Evolutionary conservation across 1,284 basidiomycete genomes (phyloP).

Genomic region (Schizophyllum commune): DNA sequence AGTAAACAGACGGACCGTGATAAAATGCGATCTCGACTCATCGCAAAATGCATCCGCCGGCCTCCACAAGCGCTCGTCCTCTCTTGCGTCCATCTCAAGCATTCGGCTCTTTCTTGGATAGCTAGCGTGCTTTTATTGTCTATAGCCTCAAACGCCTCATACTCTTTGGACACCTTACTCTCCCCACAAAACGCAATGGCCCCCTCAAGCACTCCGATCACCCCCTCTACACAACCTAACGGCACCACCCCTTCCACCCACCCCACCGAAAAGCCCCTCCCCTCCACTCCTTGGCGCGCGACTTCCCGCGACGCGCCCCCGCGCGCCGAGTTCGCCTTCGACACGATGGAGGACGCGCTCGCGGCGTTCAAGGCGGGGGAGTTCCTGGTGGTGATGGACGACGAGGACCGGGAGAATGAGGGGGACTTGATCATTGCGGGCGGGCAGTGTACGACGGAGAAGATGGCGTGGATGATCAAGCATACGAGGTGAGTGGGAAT

Average conservation of each 20-base stretch:
- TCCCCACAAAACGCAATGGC: too few species aligned
- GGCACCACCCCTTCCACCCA: too few species aligned
- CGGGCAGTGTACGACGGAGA: constrained; percentile 78
- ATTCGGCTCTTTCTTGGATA: too few species aligned
- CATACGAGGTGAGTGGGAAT: constrained; percentile 76
- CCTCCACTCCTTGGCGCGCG: background rate
- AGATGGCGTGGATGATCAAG: constrained; percentile 99
- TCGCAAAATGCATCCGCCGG: background rate
- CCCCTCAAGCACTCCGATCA: too few species aligned
- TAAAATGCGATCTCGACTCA: background rate
- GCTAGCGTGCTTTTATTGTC: too few species aligned
- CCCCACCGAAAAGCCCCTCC: too few species aligned
- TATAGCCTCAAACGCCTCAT: too few species aligned
- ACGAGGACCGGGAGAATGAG: constrained; percentile 90
- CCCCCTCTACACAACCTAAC: too few species aligned
- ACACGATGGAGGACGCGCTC: constrained; percentile 75
- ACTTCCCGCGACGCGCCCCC: constrained; percentile 6
- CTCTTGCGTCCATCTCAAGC: too few species aligned
- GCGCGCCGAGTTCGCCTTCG: constrained; percentile 43
- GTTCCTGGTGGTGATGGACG: constrained; percentile 94
- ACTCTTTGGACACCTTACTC: too few species aligned
- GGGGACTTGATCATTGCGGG: constrained; percentile 90
- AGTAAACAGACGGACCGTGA: background rate
- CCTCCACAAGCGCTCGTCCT: background rate
- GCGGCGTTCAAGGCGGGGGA: constrained; percentile 77